Conservation (phyloP, 2,329 filamentous ascomycete species). For the Fusarium decemcellulare region DNA sequence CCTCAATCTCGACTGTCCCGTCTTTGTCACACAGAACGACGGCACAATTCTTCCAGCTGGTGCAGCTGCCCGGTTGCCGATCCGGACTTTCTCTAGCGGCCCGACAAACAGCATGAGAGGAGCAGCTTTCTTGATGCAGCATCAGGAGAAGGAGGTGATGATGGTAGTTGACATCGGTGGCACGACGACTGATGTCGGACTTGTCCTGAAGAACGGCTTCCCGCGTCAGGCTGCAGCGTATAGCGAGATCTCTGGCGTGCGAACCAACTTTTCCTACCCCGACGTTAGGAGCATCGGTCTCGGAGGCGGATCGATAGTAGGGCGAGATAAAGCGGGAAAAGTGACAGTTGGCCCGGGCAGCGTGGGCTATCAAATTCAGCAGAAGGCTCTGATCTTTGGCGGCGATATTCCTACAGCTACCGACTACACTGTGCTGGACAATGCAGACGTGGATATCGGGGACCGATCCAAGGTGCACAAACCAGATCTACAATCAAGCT, state of each 20-base stretch:
- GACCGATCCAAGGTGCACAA: neutral
- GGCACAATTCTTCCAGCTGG: conserved; percentile 61
- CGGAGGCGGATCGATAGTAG: conserved; percentile 48
- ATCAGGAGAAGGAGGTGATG: conserved; percentile 56
- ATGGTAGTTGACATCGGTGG: conserved; percentile 67
- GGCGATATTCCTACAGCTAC: neutral
- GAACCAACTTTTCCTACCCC: conserved; percentile 29
- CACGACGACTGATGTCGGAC: conserved; percentile 66
- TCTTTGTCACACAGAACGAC: conserved; percentile 67
- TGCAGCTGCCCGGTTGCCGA: conserved; percentile 59
- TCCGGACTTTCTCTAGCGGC: conserved; percentile 64
- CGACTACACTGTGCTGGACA: conserved; percentile 1
- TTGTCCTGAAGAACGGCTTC: conserved; percentile 53
- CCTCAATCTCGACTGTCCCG: conserved; percentile 54
- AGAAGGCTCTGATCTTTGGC: conserved; percentile 7
- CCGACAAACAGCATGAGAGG: conserved; percentile 66
- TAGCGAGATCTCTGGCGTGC: conserved; percentile 17
- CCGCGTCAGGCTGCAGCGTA: conserved; percentile 17
- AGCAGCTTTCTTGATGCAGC: conserved; percentile 59
- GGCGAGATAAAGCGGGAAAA: neutral
- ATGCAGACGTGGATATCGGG: neutral
- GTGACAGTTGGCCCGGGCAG: conserved; percentile 4
- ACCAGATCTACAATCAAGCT: neutral
- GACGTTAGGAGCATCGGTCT: conserved; percentile 25
- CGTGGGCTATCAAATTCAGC: conserved; percentile 2